phyloP scores from a whole-genome alignment of 1,284 basidiomycete genomes.

The Exsudoporus floridanus region DNA sequence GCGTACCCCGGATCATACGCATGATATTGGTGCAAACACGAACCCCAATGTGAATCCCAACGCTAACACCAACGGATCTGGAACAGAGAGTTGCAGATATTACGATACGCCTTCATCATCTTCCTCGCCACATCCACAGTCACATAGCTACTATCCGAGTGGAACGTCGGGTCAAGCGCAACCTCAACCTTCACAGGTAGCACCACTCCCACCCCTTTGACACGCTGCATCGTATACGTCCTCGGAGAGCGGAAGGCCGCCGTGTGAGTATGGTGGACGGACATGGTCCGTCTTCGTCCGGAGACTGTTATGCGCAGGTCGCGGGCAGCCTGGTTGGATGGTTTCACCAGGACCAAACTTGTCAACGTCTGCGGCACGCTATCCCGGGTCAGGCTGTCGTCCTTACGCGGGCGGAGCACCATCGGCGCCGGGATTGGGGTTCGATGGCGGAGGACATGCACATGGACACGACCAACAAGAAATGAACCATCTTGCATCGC shows the following conservation, averaged over 20 bases:
- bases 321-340: conserved; percentile 18
- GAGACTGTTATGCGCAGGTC: conserved; percentile 28
- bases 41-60: conserved; percentile 14
- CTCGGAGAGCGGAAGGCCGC: conserved; percentile 26
- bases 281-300: conserved; percentile 23
- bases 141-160: conserved; percentile 27
- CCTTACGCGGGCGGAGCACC: conserved; percentile 13
- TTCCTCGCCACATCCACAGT: conserved; percentile 21
- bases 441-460: conserved; percentile 13
- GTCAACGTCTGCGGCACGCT: conserved; percentile 18
- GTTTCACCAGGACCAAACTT: conserved; percentile 24
- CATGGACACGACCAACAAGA: conserved; percentile 37
- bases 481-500: conserved; percentile 58
- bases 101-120: conserved; percentile 28
- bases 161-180: conserved; percentile 19
- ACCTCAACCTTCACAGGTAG: conserved; percentile 22
- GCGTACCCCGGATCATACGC: conserved; percentile 27
- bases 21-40: conserved; percentile 16
- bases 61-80: conserved; percentile 11
- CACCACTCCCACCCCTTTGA: conserved; percentile 12
- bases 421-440: conserved; percentile 18
- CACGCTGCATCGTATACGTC: conserved; percentile 25
- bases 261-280: conserved; percentile 28
- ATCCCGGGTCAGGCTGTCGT: conserved; percentile 9
- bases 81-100: conserved; percentile 20